Percentiles rank a stretch among this genome's conserved stretches.
These are phyloP conservation scores for Ulmus americana DNA, from an alignment of 331 rosid genomes.

Conservation along the genomic window DNA sequence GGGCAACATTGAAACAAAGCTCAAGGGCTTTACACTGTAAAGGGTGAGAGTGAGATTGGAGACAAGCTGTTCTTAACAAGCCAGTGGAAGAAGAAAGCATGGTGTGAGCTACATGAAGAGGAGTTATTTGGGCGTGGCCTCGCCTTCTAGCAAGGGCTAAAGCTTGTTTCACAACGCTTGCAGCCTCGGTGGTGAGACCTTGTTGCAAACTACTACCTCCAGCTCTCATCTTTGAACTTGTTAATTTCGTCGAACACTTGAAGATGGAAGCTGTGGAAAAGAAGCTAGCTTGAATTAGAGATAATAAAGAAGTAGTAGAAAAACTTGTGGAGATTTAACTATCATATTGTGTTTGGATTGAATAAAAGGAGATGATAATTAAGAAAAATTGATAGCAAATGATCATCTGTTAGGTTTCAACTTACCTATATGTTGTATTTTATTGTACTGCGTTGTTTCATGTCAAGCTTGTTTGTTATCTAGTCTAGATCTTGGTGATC, in stretches of 20 bases:
- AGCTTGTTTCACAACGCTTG: conserved; percentile 66
- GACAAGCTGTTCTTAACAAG: conserved; percentile 70
- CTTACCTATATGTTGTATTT: conserved; percentile 11
- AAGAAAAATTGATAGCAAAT: not conserved
- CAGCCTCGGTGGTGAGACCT: conserved; percentile 76
- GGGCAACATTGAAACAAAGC: conserved; percentile 97
- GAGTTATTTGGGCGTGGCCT: conserved; percentile 96
- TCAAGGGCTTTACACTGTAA: conserved; percentile 96
- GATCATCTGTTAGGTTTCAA: conserved; percentile 7
- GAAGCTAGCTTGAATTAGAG: conserved; percentile 8
- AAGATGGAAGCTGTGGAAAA: no score
- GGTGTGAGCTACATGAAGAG: conserved; percentile 88
- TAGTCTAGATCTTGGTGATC: conserved; percentile 27
- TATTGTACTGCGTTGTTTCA: conserved; percentile 26
- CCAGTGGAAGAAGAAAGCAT: conserved; percentile 65
- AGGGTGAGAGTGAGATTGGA: conserved; percentile 87
- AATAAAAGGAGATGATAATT: conserved; percentile 5
- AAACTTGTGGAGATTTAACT: not conserved
- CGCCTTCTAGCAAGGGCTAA: conserved; percentile 76
- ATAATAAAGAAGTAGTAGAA: not conserved
- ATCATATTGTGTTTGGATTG: conserved; percentile 21
- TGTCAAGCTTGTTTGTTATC: conserved; percentile 26
- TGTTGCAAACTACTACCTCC: conserved; percentile 76
- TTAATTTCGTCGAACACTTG: not conserved
- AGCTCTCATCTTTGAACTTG: conserved; percentile 58